Evolutionary conservation across 148 eudicot species (phyloP).

Genomic region (Cornus controversa): DNA sequence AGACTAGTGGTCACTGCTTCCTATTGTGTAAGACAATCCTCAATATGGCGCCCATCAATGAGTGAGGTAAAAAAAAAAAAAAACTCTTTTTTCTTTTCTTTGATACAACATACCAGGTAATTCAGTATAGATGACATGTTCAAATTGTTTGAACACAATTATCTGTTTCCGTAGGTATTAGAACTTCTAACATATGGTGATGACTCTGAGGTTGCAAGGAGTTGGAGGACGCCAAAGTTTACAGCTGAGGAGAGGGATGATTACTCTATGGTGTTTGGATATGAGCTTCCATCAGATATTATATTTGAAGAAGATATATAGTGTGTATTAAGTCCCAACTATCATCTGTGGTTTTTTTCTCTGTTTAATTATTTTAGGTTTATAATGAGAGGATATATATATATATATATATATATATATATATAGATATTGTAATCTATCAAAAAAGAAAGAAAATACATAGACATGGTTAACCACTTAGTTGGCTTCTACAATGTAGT

Average conservation of each 20-base stretch:
- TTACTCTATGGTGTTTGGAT: constrained; percentile 81
- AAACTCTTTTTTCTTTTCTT: neutral
- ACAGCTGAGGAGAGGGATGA: constrained; percentile 65
- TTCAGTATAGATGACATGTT: neutral
- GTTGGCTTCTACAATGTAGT: neutral
- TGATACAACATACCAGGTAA: neutral
- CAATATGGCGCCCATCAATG: constrained; percentile 82
- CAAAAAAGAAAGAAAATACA: too few relatives aligned
- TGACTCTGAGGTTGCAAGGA: constrained; percentile 39
- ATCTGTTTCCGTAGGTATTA: constrained; percentile 41
- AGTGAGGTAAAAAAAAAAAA: constrained; percentile 43
- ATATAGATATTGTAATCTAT: too few relatives aligned
- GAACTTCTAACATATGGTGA: constrained; percentile 49
- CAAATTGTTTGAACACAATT: neutral
- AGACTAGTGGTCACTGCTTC: constrained; percentile 72
- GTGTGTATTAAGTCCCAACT: neutral
- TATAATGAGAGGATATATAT: too few relatives aligned
- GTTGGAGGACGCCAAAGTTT: constrained; percentile 53
- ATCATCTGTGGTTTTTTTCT: neutral
- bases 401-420: neutral
- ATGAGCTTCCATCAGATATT: constrained; percentile 55
- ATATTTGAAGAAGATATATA: constrained; percentile 47
- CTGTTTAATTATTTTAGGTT: neutral
- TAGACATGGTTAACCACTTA: neutral
- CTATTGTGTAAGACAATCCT: constrained; percentile 73